Evolutionary conservation across 192 early-diverging fungal species (phyloP).

Genomic region (Dimargaris verticillata): DNA sequence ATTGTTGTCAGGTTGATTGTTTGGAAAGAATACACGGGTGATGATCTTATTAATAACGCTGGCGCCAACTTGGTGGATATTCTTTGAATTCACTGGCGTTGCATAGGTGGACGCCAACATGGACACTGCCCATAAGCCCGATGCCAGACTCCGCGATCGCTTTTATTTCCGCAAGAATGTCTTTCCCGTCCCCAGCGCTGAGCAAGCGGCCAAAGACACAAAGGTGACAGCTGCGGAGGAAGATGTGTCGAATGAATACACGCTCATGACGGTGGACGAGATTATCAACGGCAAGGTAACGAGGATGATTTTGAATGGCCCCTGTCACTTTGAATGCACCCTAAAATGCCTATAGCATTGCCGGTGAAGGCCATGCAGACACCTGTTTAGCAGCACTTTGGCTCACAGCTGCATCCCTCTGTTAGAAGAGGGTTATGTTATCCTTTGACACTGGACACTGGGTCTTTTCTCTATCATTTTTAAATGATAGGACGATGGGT

Average conservation of each 20-base stretch:
- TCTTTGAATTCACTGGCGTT: neutral
- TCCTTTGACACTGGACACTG: neutral
- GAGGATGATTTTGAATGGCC: neutral
- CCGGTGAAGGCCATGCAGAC: neutral
- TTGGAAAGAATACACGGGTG: neutral
- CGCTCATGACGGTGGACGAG: conserved; percentile 71
- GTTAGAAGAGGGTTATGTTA: neutral
- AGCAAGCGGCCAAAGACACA: neutral
- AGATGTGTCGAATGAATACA: conserved; percentile 28
- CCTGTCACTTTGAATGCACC: neutral
- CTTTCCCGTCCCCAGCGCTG: conserved; percentile 25
- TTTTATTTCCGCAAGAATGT: conserved; percentile 86
- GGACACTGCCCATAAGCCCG: conserved; percentile 65
- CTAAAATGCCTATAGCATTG: neutral
- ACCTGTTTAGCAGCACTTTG: neutral
- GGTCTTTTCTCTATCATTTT: neutral
- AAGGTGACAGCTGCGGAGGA: neutral
- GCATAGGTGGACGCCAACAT: conserved; percentile 82
- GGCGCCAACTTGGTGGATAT: neutral
- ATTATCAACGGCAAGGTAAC: conserved; percentile 73
- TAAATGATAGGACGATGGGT: conserved; percentile 26
- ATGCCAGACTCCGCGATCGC: conserved; percentile 61
- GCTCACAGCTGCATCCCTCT: neutral
- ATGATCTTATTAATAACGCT: neutral
- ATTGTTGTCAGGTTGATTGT: neutral